These are phyloP conservation scores for Saccharomyces uvarum DNA, from an alignment of 1,139 yeast species.

Conservation along the genomic window DNA sequence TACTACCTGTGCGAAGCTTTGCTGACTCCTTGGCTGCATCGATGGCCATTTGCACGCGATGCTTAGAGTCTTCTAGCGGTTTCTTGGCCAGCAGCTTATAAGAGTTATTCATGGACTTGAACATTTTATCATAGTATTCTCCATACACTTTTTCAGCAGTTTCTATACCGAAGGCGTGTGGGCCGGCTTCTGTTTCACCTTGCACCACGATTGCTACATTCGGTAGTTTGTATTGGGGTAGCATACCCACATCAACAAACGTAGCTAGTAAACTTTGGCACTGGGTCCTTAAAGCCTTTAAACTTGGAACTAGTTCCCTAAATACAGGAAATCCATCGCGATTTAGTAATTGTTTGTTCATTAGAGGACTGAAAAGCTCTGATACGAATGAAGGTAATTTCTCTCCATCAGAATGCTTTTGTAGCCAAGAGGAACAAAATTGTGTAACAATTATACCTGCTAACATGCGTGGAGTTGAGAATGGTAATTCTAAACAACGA, in stretches of 20 bases:
- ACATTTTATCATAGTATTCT: conserved; percentile 60
- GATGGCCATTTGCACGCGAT: conserved; percentile 58
- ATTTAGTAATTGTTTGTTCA: conserved; percentile 40
- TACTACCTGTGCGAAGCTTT: conserved; percentile 49
- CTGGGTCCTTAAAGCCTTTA: conserved; percentile 79
- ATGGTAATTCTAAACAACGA: conserved; percentile 38
- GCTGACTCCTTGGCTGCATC: conserved; percentile 58
- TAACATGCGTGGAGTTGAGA: conserved; percentile 74
- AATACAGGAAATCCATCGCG: conserved; percentile 48
- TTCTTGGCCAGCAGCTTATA: conserved; percentile 65
- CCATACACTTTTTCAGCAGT: conserved; percentile 65
- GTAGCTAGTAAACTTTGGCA: conserved; percentile 76
- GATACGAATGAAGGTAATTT: conserved; percentile 25
- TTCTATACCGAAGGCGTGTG: conserved; percentile 79
- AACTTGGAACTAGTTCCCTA: conserved; percentile 79
- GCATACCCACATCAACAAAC: conserved; percentile 67
- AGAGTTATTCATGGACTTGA: conserved; percentile 59
- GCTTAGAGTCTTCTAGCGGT: conserved; percentile 72
- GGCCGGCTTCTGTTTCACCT: conserved; percentile 92
- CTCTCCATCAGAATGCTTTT: conserved; percentile 8
- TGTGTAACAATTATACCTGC: conserved; percentile 67
- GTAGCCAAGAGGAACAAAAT: conserved; percentile 42
- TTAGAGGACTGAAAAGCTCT: conserved; percentile 32
- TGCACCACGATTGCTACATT: conserved; percentile 82
- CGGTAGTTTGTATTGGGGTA: conserved; percentile 71